Base-by-base conservation (phyloP, 202 grass and related monocot species). In the Hordeum pubiflorum region DNA sequence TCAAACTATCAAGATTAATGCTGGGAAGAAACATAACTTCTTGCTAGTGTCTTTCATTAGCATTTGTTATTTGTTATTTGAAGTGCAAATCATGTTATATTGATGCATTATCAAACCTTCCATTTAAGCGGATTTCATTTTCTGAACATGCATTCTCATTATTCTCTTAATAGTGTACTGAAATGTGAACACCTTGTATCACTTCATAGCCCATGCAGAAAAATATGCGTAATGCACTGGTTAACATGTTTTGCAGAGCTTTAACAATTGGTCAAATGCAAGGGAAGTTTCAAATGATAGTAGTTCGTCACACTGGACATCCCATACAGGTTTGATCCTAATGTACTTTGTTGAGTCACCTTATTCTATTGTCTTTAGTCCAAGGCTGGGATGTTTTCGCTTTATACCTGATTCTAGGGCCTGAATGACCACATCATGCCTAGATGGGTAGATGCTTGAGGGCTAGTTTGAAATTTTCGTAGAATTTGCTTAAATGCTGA, bases 181-280 rank as follows among this genome's bases (percentile, higher is more conserved):
- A 58, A 67, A 50, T 57, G 27, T 50, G 56, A 81, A 64, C 60
- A 29, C 14, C 6, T 56, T 79, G 48, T 62, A 36, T 72, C 38
- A 66, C 48, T 68, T 20, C 10, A 32, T 27, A 24, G 66, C 9
- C 39, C 14, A 55, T 66, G 12, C 22, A 85, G 54, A 37, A 79
- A 29, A 39, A 78, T 36, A 56, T 61, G 18, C 80, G 73, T 54
- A 34, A 76, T 63, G 2, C 33, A 17, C 80, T 86, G 20, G 46
- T 83, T 76, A 72, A 40, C 77, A 64, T 59, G 58, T 81, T 82
- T 81, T 85, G 82, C 87, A 99, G 96, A 69, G 79, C 85, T 85
- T 87, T 99, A 83, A 99, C 96, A 79, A 99, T 99, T 69, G 96
- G 96, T 75, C 96, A 99, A 85, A 99, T 99, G 92, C 92, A 99